Conservation (phyloP, 169 alveolate genomes). For the Cryptosporidium felis region DNA sequence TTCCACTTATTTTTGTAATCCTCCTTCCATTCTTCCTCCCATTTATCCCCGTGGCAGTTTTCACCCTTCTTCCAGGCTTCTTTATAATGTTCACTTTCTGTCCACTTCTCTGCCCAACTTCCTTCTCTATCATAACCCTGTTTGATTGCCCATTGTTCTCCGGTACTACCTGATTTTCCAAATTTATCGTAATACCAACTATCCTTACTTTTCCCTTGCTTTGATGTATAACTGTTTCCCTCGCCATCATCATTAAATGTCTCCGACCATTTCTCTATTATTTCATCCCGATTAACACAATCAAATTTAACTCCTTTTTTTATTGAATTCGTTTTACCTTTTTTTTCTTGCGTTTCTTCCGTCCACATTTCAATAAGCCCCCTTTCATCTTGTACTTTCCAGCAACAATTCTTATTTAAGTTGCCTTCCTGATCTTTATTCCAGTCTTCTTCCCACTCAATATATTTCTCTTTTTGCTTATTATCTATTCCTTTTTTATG, state of each 20-base stretch:
- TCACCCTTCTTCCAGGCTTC: conserved; percentile 70
- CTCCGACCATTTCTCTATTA: conserved; percentile 35
- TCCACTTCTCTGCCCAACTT: conserved; percentile 65
- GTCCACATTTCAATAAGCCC: conserved; percentile 59
- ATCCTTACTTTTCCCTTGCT: conserved; percentile 37
- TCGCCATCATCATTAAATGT: conserved; percentile 49
- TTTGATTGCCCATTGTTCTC: conserved; percentile 64
- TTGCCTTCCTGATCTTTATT: not conserved
- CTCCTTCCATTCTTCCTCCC: conserved; percentile 72
- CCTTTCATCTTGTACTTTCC: conserved; percentile 10
- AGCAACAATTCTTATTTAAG: not conserved
- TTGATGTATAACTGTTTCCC: conserved; percentile 25
- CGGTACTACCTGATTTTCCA: not conserved
- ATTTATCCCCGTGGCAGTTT: conserved; percentile 42
- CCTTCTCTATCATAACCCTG: conserved; percentile 57
- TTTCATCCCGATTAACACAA: conserved; percentile 2
- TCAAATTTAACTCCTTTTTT: conserved; percentile 20
- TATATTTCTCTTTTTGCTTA: not conserved
- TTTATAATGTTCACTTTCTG: conserved; percentile 36
- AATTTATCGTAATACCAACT: conserved; percentile 54
- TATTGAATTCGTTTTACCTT: not conserved
- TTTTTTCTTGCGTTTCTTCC: conserved; percentile 10
- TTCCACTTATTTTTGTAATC: conserved; percentile 67
- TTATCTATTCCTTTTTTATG: conserved; percentile 25
- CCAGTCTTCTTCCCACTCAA: conserved; percentile 58